A percentile compares a stretch with the other conserved stretches of the same genome.
These are phyloP conservation scores for Globisporangium cylindrosporum DNA, from an alignment of 352 stramenopile species.

Conservation along the genomic window DNA sequence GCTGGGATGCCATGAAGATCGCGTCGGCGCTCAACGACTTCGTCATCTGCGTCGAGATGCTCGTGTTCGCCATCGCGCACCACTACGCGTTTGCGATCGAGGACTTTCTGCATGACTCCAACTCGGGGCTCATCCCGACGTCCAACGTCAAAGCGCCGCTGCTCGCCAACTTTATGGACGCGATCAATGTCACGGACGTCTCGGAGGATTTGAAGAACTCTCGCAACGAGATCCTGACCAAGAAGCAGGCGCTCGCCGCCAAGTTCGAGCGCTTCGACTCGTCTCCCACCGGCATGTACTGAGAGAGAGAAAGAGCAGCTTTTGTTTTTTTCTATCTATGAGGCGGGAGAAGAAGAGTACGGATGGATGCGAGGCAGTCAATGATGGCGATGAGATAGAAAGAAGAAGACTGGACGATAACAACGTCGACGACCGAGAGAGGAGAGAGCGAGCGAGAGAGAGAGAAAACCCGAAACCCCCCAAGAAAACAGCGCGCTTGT, in stretches of 20 bases:
- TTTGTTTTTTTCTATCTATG: not conserved
- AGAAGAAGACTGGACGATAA: not conserved
- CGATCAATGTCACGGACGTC: constrained; percentile 88
- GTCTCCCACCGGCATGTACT: constrained; percentile 65
- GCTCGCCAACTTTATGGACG: constrained; percentile 87
- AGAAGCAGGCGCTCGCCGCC: constrained; percentile 84
- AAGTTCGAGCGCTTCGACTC: constrained; percentile 81
- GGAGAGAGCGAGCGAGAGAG: not conserved
- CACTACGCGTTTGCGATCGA: constrained; percentile 92
- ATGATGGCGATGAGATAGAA: not conserved
- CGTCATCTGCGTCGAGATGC: constrained; percentile 95
- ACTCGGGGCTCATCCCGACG: constrained; percentile 38
- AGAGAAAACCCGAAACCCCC: not conserved
- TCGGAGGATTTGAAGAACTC: constrained; percentile 84
- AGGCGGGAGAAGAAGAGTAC: not conserved
- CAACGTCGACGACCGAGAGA: not conserved
- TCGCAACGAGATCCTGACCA: constrained; percentile 84
- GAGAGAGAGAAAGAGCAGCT: constrained; percentile 8
- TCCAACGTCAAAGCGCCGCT: constrained; percentile 85
- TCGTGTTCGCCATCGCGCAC: constrained; percentile 90
- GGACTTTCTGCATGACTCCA: constrained; percentile 69
- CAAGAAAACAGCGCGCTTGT: constrained; percentile 5
- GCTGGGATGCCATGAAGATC: constrained; percentile 84
- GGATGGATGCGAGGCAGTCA: not conserved
- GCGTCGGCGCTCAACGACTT: constrained; percentile 92